Conservation (phyloP, 306 rosid species). For the Cicer judaicum region DNA sequence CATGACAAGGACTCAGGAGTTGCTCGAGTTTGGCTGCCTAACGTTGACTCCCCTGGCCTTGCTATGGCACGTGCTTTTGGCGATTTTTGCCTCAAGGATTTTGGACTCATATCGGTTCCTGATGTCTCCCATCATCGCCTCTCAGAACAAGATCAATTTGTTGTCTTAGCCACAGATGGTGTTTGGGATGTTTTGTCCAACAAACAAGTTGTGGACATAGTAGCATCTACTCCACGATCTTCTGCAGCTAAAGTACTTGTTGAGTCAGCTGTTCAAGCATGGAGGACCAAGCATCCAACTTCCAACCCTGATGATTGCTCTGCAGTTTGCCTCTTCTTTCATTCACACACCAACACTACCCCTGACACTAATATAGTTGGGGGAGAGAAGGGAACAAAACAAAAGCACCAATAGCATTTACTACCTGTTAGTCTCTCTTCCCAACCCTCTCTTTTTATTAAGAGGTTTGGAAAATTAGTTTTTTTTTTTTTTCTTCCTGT, state of each 20-base stretch:
- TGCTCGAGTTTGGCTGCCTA: conserved; percentile 83
- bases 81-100: conserved; percentile 82
- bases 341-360: conserved; percentile 23
- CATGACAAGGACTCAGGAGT: conserved; percentile 64
- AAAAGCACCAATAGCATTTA: conserved; percentile 28
- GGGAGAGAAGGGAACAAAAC: background rate
- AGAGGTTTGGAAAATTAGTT: conserved; percentile 26
- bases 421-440: background rate
- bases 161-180: conserved; percentile 89
- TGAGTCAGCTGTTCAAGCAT: conserved; percentile 68
- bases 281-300: conserved; percentile 60
- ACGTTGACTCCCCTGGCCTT: conserved; percentile 77
- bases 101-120: conserved; percentile 79
- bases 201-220: conserved; percentile 67
- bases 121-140: conserved; percentile 60
- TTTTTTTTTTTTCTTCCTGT: conserved; percentile 12
- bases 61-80: conserved; percentile 95
- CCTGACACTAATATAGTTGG: background rate
- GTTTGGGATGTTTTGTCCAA: conserved; percentile 90
- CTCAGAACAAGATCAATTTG: conserved; percentile 70
- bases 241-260: conserved; percentile 65
- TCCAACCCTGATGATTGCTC: conserved; percentile 82
- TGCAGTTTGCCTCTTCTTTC: conserved; percentile 81
- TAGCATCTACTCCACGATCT: conserved; percentile 61
- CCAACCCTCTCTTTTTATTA: conserved; percentile 48